Evolutionary conservation across 140 eudicot genomes (phyloP).

Genomic region (Anethum foeniculum): DNA sequence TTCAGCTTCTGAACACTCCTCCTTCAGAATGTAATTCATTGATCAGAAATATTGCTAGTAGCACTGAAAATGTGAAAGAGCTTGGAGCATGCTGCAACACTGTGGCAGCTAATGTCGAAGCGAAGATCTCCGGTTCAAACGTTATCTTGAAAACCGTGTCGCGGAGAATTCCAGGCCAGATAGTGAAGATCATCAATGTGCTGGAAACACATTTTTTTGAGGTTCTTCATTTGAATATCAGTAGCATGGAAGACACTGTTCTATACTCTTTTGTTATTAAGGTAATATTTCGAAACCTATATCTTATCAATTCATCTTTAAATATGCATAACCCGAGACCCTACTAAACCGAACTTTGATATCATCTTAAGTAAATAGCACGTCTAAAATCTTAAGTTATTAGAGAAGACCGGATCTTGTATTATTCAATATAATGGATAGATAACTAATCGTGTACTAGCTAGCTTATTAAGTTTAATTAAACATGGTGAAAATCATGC

Average conservation of each 20-base stretch:
- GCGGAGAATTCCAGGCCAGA: slow-evolving; percentile 67
- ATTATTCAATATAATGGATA: too few relatives aligned
- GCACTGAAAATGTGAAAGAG: slow-evolving; percentile 48
- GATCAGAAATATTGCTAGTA: background rate
- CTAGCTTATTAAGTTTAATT: too few relatives aligned
- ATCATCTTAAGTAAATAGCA: too few relatives aligned
- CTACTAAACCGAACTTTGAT: too few relatives aligned
- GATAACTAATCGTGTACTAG: too few relatives aligned
- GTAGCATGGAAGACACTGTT: slow-evolving; percentile 96
- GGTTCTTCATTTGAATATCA: slow-evolving; percentile 84
- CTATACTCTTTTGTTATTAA: slow-evolving; percentile 85
- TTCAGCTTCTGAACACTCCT: slow-evolving; percentile 36
- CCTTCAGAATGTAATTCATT: slow-evolving; percentile 33
- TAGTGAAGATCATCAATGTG: slow-evolving; percentile 61
- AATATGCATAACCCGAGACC: background rate
- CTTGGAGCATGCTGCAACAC: slow-evolving; percentile 81
- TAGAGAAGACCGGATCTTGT: too few relatives aligned
- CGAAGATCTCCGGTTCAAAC: slow-evolving; percentile 81
- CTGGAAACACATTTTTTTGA: slow-evolving; percentile 74
- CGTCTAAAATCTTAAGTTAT: too few relatives aligned
- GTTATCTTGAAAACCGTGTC: slow-evolving; percentile 79
- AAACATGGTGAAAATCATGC: background rate
- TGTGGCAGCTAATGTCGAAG: slow-evolving; percentile 81
- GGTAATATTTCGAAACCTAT: slow-evolving; percentile 29
- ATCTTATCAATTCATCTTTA: background rate